These are phyloP conservation scores for Dothidotthia symphoricarpi DNA, from an alignment of 2,329 filamentous ascomycete genomes.

Conservation along the genomic window DNA sequence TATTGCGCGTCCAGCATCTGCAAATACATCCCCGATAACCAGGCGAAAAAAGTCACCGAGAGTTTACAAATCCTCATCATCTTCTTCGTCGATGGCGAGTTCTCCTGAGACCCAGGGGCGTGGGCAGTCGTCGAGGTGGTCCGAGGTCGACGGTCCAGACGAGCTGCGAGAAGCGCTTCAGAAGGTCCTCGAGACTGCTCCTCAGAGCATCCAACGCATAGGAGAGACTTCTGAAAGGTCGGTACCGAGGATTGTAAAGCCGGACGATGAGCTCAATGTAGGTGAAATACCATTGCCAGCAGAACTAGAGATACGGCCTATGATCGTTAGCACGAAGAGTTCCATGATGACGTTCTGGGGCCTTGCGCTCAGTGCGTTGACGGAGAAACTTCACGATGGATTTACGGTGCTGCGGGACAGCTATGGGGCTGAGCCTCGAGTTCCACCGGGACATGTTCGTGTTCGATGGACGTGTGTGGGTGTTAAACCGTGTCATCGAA, in stretches of 20 bases:
- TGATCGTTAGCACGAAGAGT: constrained; percentile 8
- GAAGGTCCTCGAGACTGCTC: constrained; percentile 11
- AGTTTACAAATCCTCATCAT: constrained; percentile 7
- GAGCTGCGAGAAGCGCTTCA: constrained; percentile 21
- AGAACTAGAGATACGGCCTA: constrained; percentile 20
- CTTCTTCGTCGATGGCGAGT: constrained; percentile 12
- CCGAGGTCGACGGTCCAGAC: constrained; percentile 17
- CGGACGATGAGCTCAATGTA: constrained; percentile 7
- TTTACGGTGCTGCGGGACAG: constrained; percentile 17
- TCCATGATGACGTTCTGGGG: constrained; percentile 19
- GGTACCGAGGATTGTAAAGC: constrained; percentile 18
- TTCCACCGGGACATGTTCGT: constrained; percentile 31
- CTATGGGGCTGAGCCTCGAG: constrained; percentile 34
- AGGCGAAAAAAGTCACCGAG: constrained; percentile 16
- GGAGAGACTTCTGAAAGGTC: neutral
- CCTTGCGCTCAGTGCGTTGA: constrained; percentile 23
- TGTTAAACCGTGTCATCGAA: neutral
- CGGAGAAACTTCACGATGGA: constrained; percentile 19
- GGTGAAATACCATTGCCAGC: constrained; percentile 25
- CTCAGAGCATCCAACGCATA: neutral
- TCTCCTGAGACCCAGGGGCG: constrained; percentile 1
- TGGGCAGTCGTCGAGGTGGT: constrained; percentile 15
- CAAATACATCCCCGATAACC: constrained; percentile 21
- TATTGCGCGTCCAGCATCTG: constrained; percentile 18
- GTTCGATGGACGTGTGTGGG: constrained; percentile 40